Evolutionary conservation across 768 basidiomycete species (phyloP).

Genomic region (Mycena amicta): DNA sequence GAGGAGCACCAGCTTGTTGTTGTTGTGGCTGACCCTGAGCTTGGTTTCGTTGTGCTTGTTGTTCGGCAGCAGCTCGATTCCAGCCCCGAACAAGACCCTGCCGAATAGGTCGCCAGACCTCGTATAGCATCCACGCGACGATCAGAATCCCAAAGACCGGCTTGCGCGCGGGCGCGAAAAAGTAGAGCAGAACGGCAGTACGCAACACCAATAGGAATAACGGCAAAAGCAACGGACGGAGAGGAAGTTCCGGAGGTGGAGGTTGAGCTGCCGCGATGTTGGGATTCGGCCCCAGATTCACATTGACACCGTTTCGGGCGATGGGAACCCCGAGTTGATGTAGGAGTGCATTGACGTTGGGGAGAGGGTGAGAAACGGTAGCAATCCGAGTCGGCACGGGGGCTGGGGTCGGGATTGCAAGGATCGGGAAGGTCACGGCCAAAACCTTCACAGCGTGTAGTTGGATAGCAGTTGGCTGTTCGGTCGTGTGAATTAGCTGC

Average conservation of each 20-base stretch:
- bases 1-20: conserved; percentile 26
- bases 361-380: conserved; percentile 39
- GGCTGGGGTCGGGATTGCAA: conserved; percentile 36
- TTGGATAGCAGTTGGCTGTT: conserved; percentile 59
- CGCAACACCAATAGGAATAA: conserved; percentile 69
- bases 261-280: conserved; percentile 45
- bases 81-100: conserved; percentile 41
- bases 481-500: conserved; percentile 46
- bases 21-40: conserved; percentile 21
- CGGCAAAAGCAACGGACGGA: conserved; percentile 70
- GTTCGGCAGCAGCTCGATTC: conserved; percentile 37
- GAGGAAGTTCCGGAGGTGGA: conserved; percentile 60
- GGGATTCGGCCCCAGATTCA: conserved; percentile 29
- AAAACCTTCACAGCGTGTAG: conserved; percentile 66
- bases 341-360: conserved; percentile 61
- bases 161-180: conserved; percentile 74
- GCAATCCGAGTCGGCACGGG: conserved; percentile 26
- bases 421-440: conserved; percentile 55
- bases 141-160: conserved; percentile 70
- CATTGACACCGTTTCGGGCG: conserved; percentile 41
- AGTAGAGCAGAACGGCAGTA: conserved; percentile 70
- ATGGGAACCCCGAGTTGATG: conserved; percentile 66
- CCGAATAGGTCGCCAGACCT: conserved; percentile 73
- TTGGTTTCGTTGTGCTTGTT: conserved; percentile 17
- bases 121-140: conserved; percentile 71